A percentile compares a stretch with the other conserved stretches of the same genome.
Conservation (phyloP, 2,329 filamentous ascomycete species). For the Fusarium cicatricum region DNA sequence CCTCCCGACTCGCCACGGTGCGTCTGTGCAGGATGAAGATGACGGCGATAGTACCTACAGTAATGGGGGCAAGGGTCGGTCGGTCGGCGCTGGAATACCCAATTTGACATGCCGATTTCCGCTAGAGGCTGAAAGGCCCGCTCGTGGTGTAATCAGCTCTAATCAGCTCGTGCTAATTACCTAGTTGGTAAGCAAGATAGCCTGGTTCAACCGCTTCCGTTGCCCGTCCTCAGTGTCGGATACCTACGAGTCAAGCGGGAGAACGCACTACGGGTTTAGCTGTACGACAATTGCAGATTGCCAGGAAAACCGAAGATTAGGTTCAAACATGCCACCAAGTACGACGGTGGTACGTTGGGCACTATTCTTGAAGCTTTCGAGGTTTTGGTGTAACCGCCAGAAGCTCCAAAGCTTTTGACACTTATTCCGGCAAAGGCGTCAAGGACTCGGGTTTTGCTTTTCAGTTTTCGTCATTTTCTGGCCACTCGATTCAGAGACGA, state of each 20-base stretch:
- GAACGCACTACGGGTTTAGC: constrained; percentile 1
- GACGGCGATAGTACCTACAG: neutral
- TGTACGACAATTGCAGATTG: constrained; percentile 13
- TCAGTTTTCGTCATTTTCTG: neutral
- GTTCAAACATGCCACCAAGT: constrained; percentile 1
- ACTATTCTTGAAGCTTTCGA: constrained; percentile 2
- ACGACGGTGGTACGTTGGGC: constrained; percentile 1
- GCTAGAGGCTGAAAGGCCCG: constrained; percentile 1
- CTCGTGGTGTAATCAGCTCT: neutral
- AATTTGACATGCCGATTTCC: neutral
- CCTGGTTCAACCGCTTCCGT: constrained; percentile 2
- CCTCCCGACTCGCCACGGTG: neutral
- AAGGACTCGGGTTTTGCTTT: neutral
- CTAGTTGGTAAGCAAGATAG: constrained; percentile 24
- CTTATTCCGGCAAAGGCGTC: neutral
- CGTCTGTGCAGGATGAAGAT: neutral
- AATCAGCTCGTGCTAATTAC: constrained; percentile 21
- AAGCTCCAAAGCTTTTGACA: neutral
- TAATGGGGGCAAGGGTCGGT: neutral
- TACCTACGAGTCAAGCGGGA: neutral
- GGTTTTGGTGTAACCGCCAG: constrained; percentile 9
- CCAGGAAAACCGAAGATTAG: neutral
- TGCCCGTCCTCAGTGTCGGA: neutral
- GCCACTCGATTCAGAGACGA: neutral
- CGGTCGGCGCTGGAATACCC: neutral